These are phyloP conservation scores for Cladosporium sp. DNA, from an alignment of 2,329 filamentous ascomycete genomes.

Conservation along the genomic window DNA sequence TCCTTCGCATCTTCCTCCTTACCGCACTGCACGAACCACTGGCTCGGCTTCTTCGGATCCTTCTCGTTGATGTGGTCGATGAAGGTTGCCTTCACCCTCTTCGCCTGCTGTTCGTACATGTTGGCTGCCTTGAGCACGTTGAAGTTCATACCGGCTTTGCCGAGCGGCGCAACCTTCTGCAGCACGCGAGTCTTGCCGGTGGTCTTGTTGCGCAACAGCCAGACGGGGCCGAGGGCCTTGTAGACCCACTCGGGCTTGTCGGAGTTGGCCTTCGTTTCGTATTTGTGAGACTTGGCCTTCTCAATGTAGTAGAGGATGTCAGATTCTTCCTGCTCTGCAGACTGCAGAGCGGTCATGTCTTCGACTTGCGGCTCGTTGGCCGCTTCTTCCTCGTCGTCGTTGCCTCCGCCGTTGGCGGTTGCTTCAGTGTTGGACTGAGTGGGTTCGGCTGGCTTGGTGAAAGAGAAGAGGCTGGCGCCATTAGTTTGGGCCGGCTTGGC, in stretches of 20 bases:
- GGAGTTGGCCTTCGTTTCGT: constrained; percentile 51
- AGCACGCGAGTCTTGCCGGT: constrained; percentile 68
- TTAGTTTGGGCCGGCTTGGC: constrained; percentile 1
- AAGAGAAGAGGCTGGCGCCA: constrained; percentile 11
- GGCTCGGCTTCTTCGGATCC: constrained; percentile 61
- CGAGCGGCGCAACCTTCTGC: constrained; percentile 72
- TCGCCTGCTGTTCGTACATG: constrained; percentile 61
- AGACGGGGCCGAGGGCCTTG: constrained; percentile 70
- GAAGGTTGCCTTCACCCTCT: constrained; percentile 38
- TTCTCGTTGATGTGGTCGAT: constrained; percentile 27
- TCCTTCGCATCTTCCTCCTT: constrained; percentile 54
- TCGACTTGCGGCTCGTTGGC: constrained; percentile 55
- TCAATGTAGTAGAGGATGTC: constrained; percentile 68
- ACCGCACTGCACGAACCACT: constrained; percentile 72
- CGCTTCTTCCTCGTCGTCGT: constrained; percentile 30
- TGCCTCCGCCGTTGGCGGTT: constrained; percentile 40
- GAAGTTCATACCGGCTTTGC: constrained; percentile 72
- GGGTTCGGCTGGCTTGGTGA: constrained; percentile 33
- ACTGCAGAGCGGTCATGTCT: constrained; percentile 68
- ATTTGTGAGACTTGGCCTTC: constrained; percentile 65
- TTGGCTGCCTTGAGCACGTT: constrained; percentile 57
- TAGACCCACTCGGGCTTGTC: constrained; percentile 64
- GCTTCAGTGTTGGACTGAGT: constrained; percentile 46
- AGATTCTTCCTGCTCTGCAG: constrained; percentile 63
- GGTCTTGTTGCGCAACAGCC: constrained; percentile 71